Evolutionary conservation across 768 basidiomycete species (phyloP), one percentile per base, ranked within the genome.

Genomic region (Tylopilus felleus): DNA sequence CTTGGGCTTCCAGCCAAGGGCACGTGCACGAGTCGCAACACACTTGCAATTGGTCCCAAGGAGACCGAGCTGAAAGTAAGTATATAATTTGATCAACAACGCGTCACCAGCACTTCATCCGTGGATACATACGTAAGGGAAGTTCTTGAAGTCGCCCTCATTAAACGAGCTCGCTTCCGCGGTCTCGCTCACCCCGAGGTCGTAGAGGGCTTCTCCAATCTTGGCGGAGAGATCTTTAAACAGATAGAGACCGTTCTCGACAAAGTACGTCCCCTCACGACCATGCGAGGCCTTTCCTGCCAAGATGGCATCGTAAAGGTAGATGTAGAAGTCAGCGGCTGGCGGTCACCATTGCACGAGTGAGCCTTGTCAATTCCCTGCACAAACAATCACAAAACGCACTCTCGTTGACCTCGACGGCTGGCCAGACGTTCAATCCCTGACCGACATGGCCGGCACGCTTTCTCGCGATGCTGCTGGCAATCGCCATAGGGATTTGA

Each of bases 351-450:
- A 21, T 40, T 12, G 17, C 9, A 6, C 33, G 16, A 14, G 43
- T 64, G 5, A 61, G 29, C 17, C 21, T 19, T 10, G 8, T 23
- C 2, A 6, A 23, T 17, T 40, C 25, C 4, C 1, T 21, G 6
- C 8, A 41, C 8, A 31, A 21, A 47, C 2, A 13, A 25, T 19
- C 3, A 21, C 7, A 40, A 33, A 2, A 49, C 52, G 31, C 8
- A 67, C 65, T 62, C 17, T 86, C 84, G 23, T 77, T 69, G 46
- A 85, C 69, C 54, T 85, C 76, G 17, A 84, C 77, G 51, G 80
- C 78, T 0, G 79, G 76, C 87, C 86, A 88, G 5, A 81, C 39
- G 47, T 86, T 83, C 61, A 76, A 71, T 2, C 88, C 87, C 42
- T 74, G 56, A 0, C 85, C 86, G 9, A 87, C 73, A 62, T 82